Evolutionary conservation across 2,329 filamentous ascomycete genomes (phyloP).

Genomic region (Trichophyton benhamiae): DNA sequence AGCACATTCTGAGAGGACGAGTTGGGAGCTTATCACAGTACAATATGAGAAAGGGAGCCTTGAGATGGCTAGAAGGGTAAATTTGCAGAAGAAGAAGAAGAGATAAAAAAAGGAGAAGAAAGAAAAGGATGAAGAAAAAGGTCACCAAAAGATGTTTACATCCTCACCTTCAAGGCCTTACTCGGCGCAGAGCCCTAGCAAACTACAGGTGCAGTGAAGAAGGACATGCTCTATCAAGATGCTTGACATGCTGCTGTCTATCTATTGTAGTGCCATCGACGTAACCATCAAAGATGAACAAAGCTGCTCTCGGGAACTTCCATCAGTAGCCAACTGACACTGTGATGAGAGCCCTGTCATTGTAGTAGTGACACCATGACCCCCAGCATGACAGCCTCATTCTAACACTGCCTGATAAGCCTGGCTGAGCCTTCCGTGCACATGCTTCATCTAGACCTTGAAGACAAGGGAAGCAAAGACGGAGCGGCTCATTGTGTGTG

Average conservation of each 20-base stretch:
- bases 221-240: not conserved
- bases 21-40: not conserved
- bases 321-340: not conserved
- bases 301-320: not conserved
- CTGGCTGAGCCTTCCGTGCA: not conserved
- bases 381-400: not conserved
- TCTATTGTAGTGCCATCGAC: not conserved
- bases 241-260: not conserved
- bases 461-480: not conserved
- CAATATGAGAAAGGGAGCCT: not conserved
- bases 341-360: not conserved
- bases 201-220: not conserved
- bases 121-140: not conserved
- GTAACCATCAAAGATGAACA: not conserved
- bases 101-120: not conserved
- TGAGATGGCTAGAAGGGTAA: not conserved
- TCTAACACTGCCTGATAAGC: not conserved
- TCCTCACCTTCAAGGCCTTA: not conserved
- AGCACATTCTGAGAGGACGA: constrained; percentile 10
- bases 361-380: not conserved
- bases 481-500: not conserved
- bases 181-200: not conserved
- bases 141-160: not conserved
- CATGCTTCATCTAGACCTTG: not conserved
- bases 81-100: not conserved